Evolutionary conservation across 2,329 filamentous ascomycete genomes (phyloP).

Genomic region (Pezicula radicicola): DNA sequence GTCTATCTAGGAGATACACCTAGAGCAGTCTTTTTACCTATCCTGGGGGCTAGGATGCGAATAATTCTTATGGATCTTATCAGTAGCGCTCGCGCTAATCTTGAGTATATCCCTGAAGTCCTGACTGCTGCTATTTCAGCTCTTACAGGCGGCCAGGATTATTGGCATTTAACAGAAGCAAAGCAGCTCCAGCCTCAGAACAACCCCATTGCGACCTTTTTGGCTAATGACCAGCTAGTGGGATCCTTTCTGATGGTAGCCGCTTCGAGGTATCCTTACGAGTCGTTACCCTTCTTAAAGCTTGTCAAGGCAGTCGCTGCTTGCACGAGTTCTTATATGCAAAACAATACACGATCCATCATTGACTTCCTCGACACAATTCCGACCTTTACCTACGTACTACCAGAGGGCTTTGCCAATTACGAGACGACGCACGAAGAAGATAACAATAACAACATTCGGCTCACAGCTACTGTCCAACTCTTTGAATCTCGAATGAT

Average conservation of each 20-base stretch:
- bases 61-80: slow-evolving; percentile 31
- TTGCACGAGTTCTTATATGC: slow-evolving; percentile 33
- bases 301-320: slow-evolving; percentile 65
- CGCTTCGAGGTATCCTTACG: slow-evolving; percentile 78
- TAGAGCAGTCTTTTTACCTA: slow-evolving; percentile 34
- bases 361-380: slow-evolving; percentile 66
- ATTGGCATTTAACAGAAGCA: slow-evolving; percentile 27
- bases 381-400: slow-evolving; percentile 70
- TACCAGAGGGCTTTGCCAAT: slow-evolving; percentile 68
- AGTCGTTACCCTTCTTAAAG: slow-evolving; percentile 74
- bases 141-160: slow-evolving; percentile 24
- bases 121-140: slow-evolving; percentile 28
- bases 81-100: slow-evolving; percentile 19
- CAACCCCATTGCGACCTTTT: slow-evolving; percentile 43
- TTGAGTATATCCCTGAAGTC: slow-evolving; percentile 32
- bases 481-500: slow-evolving; percentile 52
- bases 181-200: slow-evolving; percentile 12
- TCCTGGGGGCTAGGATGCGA: slow-evolving; percentile 33
- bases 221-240: slow-evolving; percentile 44
- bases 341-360: slow-evolving; percentile 42
- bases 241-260: slow-evolving; percentile 44
- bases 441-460: slow-evolving; percentile 77
- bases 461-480: slow-evolving; percentile 60
- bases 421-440: slow-evolving; percentile 83
- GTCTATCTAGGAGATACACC: slow-evolving; percentile 35